Percentiles rank a stretch among this genome's conserved stretches.
Evolutionary conservation across 345 rosid species (phyloP).

Genomic region (Populus ilicifolia): DNA sequence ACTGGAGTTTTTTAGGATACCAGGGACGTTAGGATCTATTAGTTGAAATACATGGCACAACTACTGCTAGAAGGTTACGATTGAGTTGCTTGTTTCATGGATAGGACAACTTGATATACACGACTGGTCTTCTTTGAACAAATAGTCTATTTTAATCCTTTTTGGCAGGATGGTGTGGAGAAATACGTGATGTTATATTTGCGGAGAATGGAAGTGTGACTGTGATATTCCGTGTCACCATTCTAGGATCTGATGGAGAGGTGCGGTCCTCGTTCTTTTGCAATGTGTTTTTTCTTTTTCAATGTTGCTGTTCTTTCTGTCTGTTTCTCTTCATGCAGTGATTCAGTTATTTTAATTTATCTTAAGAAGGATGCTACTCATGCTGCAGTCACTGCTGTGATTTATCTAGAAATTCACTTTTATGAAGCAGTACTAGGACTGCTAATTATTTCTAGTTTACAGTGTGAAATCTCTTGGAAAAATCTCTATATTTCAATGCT

Average conservation of each 20-base stretch:
- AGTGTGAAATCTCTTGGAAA: background rate
- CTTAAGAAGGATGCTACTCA: background rate
- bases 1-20: background rate
- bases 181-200: constrained; percentile 90
- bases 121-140: background rate
- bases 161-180: constrained; percentile 91
- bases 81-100: background rate
- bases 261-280: constrained; percentile 32
- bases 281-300: background rate
- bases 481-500: background rate
- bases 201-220: constrained; percentile 83
- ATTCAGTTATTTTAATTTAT: background rate
- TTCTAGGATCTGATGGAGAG: constrained; percentile 97
- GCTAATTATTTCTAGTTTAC: background rate
- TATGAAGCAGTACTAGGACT: background rate
- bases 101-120: background rate
- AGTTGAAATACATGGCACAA: background rate
- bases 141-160: background rate
- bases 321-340: background rate
- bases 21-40: background rate
- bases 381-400: background rate
- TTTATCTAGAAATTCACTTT: background rate
- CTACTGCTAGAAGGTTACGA: background rate
- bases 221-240: constrained; percentile 86
- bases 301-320: background rate